Base-by-base conservation (phyloP, 805 yeast genomes). In the Millerozyma acaciae region DNA sequence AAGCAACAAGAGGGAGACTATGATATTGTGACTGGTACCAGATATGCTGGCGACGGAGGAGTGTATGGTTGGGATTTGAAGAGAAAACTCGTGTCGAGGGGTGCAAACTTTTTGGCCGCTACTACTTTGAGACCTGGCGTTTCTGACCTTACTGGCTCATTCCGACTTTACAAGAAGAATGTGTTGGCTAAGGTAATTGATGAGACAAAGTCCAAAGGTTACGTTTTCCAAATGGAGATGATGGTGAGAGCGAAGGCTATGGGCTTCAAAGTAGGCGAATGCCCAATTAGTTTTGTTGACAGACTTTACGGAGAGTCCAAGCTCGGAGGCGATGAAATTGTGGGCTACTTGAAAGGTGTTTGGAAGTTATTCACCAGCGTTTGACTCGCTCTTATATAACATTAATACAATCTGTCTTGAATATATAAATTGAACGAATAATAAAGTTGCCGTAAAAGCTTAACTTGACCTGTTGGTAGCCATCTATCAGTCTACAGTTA, bases 171-270 rank as follows among this genome's bases (percentile, higher is more conserved):
- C 67, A 80, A 80, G 57, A 82, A 80, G 57, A 75, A 70, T 4
- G 88, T 73, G 2, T 68, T 82, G 55, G 73, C 76, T 41, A 74
- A 77, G 51, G 73, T 83, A 43, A 83, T 82, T 43, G 73, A 65
- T 30, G 82, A 70, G 38, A 81, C 89, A 30, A 70, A 74, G 51
- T 76, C 84, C 22, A 82, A 83, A 62, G 90, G 90, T 32, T 82
- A 83, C 48, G 90, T 83, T 26, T 82, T 82, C 75, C 90, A 82
- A 63, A 82, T 82, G 90, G 90, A 82, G 61, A 81, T 82, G 88
- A 80, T 82, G 76, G 90, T 82, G 16, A 75, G 90, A 45, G 90
- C 90, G 25, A 72, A 84, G 53, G 67, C 80, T n/a, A 61, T 79
- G 54, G 81, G 80, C n/a, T 79, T 72, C 61, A 68, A 75, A 12